Evolutionary conservation across 129 eudicot species (phyloP).

Genomic region (Smallanthus sonchifolius): DNA sequence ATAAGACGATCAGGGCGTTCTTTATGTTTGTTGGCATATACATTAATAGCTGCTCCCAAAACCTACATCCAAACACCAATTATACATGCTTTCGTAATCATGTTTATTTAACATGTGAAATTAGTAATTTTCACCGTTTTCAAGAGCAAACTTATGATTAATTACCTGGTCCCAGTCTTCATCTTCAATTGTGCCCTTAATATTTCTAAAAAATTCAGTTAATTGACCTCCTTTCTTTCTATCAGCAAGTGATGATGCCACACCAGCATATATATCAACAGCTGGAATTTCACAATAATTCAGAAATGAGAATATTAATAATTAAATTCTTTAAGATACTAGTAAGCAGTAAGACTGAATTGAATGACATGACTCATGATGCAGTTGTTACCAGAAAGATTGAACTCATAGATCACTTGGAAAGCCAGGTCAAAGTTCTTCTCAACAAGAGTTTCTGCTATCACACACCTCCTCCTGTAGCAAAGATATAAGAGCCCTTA

Average conservation of each 20-base stretch:
- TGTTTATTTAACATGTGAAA: not conserved
- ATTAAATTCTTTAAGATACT: not conserved
- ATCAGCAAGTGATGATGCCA: slow-evolving; percentile 96
- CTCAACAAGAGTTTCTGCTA: slow-evolving; percentile 94
- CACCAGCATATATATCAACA: slow-evolving; percentile 98
- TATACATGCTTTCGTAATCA: not conserved
- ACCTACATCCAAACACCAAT: slow-evolving; percentile 48
- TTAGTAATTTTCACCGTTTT: not conserved
- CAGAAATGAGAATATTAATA: slow-evolving; percentile 21
- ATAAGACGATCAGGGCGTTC: slow-evolving; percentile 99
- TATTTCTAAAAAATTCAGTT: slow-evolving; percentile 90
- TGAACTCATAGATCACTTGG: slow-evolving; percentile 81
- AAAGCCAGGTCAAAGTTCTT: slow-evolving; percentile 93
- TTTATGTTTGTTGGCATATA: slow-evolving; percentile 94
- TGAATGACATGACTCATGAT: not conserved
- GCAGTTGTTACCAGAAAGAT: slow-evolving; percentile 65
- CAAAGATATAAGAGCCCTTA: slow-evolving; percentile 9
- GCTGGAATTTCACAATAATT: slow-evolving; percentile 42
- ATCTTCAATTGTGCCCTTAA: slow-evolving; percentile 92
- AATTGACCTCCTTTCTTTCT: slow-evolving; percentile 89
- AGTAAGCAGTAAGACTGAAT: slow-evolving; percentile 8
- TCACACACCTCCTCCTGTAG: slow-evolving; percentile 83
- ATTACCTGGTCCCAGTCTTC: slow-evolving; percentile 97
- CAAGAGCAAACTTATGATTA: not conserved
- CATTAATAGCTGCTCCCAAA: slow-evolving; percentile 97